Percentiles rank a stretch among this genome's conserved stretches.
Evolutionary conservation across 2,329 filamentous ascomycete genomes (phyloP).

Genomic region (Phialophora tarda): DNA sequence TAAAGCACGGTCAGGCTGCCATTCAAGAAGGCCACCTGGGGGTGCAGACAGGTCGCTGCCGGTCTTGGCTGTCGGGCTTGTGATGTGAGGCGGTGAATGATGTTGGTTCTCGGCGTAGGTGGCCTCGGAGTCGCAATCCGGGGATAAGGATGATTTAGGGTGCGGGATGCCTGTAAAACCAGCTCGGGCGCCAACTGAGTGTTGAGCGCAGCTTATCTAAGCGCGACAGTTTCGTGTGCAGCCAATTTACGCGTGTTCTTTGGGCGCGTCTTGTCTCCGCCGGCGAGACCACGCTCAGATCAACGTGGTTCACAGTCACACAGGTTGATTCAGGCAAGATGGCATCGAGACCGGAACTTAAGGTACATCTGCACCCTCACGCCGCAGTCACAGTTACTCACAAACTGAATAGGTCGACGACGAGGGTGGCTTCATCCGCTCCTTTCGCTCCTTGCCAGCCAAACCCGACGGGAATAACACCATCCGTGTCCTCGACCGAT

Average conservation of each 20-base stretch:
- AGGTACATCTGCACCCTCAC: slow-evolving; percentile 54
- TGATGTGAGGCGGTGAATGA: slow-evolving; percentile 6
- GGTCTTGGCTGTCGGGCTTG: neutral
- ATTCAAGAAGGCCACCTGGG: neutral
- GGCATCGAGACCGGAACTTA: slow-evolving; percentile 74
- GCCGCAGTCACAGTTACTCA: slow-evolving; percentile 18
- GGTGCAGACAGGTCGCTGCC: neutral
- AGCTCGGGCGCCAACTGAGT: neutral
- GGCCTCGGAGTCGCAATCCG: neutral
- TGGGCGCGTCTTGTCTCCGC: slow-evolving; percentile 1
- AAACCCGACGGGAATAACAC: slow-evolving; percentile 69
- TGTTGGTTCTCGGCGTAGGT: neutral
- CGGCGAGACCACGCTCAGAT: neutral
- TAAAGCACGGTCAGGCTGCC: neutral
- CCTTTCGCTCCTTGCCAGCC: slow-evolving; percentile 82
- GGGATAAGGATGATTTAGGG: neutral
- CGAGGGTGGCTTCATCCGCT: slow-evolving; percentile 94
- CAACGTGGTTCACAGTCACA: neutral
- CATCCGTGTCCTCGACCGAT: slow-evolving; percentile 88
- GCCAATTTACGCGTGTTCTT: slow-evolving; percentile 21
- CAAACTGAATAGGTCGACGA: slow-evolving; percentile 75
- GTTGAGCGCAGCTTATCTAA: neutral
- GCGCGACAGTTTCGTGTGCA: slow-evolving; percentile 6
- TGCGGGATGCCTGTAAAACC: neutral
- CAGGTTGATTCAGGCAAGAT: slow-evolving; percentile 49